Conservation (phyloP, 2,329 filamentous ascomycete species). For the Thermochaetoides dissita region DNA sequence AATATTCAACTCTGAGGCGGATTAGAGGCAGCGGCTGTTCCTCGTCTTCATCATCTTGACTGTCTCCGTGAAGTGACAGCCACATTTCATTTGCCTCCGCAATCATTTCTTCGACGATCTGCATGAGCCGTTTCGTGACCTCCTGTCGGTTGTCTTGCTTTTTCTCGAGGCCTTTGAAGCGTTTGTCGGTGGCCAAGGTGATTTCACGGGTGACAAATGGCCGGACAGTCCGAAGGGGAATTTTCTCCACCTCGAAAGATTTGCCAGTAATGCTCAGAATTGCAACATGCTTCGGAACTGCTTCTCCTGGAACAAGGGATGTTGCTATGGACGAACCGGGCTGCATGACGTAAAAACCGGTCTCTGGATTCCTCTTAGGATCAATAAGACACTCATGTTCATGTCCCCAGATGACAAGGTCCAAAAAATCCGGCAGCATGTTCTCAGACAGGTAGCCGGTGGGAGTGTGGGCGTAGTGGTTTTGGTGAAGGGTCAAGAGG, state of each 20-base stretch:
- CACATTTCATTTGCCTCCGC: constrained; percentile 70
- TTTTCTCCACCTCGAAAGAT: constrained; percentile 65
- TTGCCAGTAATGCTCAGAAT: constrained; percentile 73
- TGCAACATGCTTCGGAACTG: constrained; percentile 79
- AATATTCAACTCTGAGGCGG: constrained; percentile 80
- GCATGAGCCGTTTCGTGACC: constrained; percentile 62
- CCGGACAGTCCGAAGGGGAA: constrained; percentile 74
- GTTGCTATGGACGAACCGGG: constrained; percentile 93
- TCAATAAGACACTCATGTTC: constrained; percentile 94
- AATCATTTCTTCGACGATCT: constrained; percentile 75
- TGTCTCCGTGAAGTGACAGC: constrained; percentile 59
- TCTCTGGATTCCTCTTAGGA: constrained; percentile 69
- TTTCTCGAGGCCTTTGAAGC: constrained; percentile 64
- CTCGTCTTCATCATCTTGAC: constrained; percentile 42
- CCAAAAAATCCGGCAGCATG: constrained; percentile 79
- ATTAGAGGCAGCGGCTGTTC: constrained; percentile 66
- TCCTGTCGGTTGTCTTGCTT: constrained; percentile 72
- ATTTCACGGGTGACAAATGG: constrained; percentile 85
- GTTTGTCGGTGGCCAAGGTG: constrained; percentile 57
- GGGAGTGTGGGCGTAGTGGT: constrained; percentile 80
- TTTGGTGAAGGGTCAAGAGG: constrained; percentile 86
- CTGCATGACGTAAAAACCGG: constrained; percentile 90
- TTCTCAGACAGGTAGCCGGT: constrained; percentile 92
- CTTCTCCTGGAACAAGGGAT: constrained; percentile 78
- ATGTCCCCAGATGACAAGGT: constrained; percentile 91